Percentiles rank a stretch among this genome's conserved stretches.
phyloP scores from a whole-genome alignment of 2,329 filamentous ascomycete genomes.

The Fusarium circinatum region DNA sequence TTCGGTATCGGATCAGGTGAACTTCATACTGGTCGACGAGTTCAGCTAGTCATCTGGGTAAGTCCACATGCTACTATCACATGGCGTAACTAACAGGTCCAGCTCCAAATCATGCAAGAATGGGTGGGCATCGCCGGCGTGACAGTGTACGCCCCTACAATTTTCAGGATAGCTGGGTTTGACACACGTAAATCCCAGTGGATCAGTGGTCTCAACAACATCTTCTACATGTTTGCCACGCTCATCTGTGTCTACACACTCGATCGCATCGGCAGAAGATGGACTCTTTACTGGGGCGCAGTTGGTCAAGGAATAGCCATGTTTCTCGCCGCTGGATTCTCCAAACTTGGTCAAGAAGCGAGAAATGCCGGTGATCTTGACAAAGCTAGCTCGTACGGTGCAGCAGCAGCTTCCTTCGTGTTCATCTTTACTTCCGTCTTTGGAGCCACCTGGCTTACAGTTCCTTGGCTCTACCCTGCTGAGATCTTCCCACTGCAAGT shows the following conservation, averaged over 20 bases:
- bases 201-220: conserved; percentile 67
- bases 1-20: conserved; percentile 73
- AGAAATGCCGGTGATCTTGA: conserved; percentile 56
- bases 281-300: conserved; percentile 76
- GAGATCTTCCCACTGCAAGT: conserved; percentile 80
- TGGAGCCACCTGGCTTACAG: conserved; percentile 60
- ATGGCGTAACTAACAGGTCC: accelerated
- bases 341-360: conserved; percentile 62
- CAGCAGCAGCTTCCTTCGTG: conserved; percentile 75
- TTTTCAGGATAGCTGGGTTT: conserved; percentile 76
- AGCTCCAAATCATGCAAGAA: conserved; percentile 36
- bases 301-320: conserved; percentile 72
- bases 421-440: conserved; percentile 63
- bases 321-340: conserved; percentile 68
- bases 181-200: conserved; percentile 68
- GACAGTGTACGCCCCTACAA: conserved; percentile 66
- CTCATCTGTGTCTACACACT: conserved; percentile 76
- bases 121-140: conserved; percentile 69
- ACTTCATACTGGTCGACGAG: conserved; percentile 72
- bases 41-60: conserved; percentile 77
- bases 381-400: conserved; percentile 63
- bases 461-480: conserved; percentile 72
- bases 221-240: conserved; percentile 69
- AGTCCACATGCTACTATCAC: accelerated
- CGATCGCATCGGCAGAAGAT: conserved; percentile 74